A percentile compares a stretch with the other conserved stretches of the same genome.
phyloP scores from a whole-genome alignment of 768 basidiomycete genomes.

The Amanita thiersii region DNA sequence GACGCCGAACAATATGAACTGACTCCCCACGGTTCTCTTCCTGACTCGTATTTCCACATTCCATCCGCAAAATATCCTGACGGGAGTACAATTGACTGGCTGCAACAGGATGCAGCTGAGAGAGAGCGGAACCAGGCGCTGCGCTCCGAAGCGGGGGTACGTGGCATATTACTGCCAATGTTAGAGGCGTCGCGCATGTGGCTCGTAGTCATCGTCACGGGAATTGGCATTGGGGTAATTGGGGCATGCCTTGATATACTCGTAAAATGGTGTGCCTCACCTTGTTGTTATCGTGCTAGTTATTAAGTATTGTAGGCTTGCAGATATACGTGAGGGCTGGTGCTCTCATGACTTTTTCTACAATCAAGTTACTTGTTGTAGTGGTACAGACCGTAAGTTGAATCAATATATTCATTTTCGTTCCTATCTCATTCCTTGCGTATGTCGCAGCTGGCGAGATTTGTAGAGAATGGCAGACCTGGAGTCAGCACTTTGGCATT shows the following conservation, averaged over 20 bases:
- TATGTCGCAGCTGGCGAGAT: slow-evolving; percentile 48
- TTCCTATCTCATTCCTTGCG: slow-evolving; percentile 4
- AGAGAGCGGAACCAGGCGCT: slow-evolving; percentile 45
- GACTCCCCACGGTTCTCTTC: slow-evolving; percentile 33
- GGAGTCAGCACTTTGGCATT: slow-evolving; percentile 54
- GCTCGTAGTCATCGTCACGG: slow-evolving; percentile 61
- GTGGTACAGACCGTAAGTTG: slow-evolving; percentile 50
- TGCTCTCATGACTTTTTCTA: slow-evolving; percentile 66
- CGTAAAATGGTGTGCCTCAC: slow-evolving; percentile 52
- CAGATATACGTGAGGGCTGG: slow-evolving; percentile 60
- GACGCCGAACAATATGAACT: slow-evolving; percentile 38
- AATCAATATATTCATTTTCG: slow-evolving; percentile 4
- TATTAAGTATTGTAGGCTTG: slow-evolving; percentile 36
- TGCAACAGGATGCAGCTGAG: slow-evolving; percentile 56
- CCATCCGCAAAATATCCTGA: slow-evolving; percentile 41
- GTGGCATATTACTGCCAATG: slow-evolving; percentile 46
- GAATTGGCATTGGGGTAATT: slow-evolving; percentile 56
- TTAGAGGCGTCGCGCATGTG: slow-evolving; percentile 54
- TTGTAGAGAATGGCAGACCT: slow-evolving; percentile 60
- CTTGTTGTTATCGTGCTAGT: slow-evolving; percentile 3
- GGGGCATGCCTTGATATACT: slow-evolving; percentile 70
- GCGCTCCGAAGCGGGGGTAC: slow-evolving; percentile 43
- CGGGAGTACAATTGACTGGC: slow-evolving; percentile 62
- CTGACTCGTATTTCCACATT: slow-evolving; percentile 13
- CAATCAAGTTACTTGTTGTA: slow-evolving; percentile 65